These are phyloP conservation scores for Saccharomycopsis lassenensis DNA, from an alignment of 805 yeast species.

Conservation along the genomic window DNA sequence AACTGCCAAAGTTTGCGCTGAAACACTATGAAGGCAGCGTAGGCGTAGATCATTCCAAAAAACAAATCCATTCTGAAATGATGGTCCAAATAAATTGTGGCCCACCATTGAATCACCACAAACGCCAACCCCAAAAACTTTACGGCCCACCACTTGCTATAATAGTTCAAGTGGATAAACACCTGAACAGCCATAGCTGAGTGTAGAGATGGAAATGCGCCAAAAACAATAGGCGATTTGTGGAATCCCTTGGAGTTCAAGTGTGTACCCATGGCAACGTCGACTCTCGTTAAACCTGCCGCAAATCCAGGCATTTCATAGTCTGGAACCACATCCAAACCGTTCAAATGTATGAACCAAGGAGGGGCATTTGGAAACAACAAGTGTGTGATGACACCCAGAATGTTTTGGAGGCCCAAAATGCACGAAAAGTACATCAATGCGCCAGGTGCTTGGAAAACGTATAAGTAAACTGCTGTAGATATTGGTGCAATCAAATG, in stretches of 20 bases:
- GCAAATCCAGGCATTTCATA: conserved; percentile 61
- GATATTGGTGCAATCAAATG: conserved; percentile 53
- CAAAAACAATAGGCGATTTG: conserved; percentile 59
- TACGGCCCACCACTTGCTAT: conserved; percentile 13
- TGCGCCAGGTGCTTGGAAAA: conserved; percentile 59
- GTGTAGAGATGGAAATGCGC: conserved; percentile 53
- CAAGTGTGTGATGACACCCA: conserved; percentile 51
- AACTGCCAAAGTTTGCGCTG: conserved; percentile 22
- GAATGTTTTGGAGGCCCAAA: conserved; percentile 48
- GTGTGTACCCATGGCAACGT: conserved; percentile 50
- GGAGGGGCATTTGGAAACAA: conserved; percentile 65
- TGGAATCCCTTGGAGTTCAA: conserved; percentile 53
- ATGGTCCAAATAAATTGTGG: conserved; percentile 62
- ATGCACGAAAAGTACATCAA: conserved; percentile 41
- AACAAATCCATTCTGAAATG: conserved; percentile 58
- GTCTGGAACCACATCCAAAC: conserved; percentile 41
- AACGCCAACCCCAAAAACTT: conserved; percentile 30
- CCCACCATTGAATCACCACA: conserved; percentile 60
- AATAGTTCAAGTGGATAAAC: conserved; percentile 21
- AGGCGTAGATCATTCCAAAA: conserved; percentile 43
- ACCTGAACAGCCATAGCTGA: conserved; percentile 52
- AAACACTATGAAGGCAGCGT: conserved; percentile 32
- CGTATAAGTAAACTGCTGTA: conserved; percentile 51
- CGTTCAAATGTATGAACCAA: conserved; percentile 56
- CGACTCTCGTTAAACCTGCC: conserved; percentile 61